Base-by-base conservation (phyloP, 1,284 basidiomycete species). In the Boletus semigastroideus region DNA sequence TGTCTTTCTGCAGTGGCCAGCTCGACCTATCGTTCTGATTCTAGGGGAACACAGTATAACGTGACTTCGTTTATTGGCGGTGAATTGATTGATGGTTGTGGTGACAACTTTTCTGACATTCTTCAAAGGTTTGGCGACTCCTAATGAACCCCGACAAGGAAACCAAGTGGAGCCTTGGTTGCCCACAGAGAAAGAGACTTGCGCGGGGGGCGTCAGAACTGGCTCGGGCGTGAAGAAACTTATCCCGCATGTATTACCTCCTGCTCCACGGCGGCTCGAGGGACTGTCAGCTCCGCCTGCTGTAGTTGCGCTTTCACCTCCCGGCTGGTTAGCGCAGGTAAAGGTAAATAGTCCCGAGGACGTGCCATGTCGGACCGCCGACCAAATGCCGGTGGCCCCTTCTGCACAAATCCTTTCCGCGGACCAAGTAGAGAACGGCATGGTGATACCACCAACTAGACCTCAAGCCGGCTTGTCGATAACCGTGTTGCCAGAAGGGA, bases 11-110 rank as follows among this genome's bases (percentile, higher is more conserved):
- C 59, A 16, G 63, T 63, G 33, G 58, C 60, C 2, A 52, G 60
- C 13, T 63, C 51, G 22, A 53, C 42, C 38, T 46, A 49, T 37
- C 52, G 64, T 46, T 62, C 70, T 42, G 72, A 74, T 48, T 82
- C 80, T n/a, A 70, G 65, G 19, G 80, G 74, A 14, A 84, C 78
- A 0, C 81, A 79, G 55, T 87, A 83, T 57, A 86, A 88, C 57
- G 83, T 88, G 20, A 89, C 86, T 20, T 88, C 87, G 4, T 89
- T 89, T 63, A 86, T 89, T 57, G 82, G 78, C 54, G 76, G 86
- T 87, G 57, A 66, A 80, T 60, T 42, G 25, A 46, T 50, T 39
- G 20, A 53, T 36, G 30, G 17, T 42, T n/a, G 48, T 42, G 20
- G 28, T 34, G 28, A 44, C 27, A 17, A 1, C 5, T 17, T 42